These are phyloP conservation scores for Plenodomus tracheiphilus DNA, from an alignment of 2,329 filamentous ascomycete species.

Conservation along the genomic window DNA sequence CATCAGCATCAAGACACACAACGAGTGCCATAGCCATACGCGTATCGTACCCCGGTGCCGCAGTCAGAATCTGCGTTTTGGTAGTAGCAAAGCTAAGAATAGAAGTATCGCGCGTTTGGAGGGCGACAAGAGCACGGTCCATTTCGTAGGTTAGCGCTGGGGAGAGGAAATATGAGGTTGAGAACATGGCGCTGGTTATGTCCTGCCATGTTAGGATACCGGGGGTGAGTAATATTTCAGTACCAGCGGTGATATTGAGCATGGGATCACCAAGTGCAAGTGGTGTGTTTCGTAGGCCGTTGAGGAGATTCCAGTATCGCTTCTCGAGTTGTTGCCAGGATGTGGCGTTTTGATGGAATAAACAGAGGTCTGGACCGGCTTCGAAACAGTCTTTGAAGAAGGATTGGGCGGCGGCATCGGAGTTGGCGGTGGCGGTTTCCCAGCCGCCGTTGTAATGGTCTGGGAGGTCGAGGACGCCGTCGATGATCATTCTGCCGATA, in stretches of 20 bases:
- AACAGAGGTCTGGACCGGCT: slow-evolving; percentile 44
- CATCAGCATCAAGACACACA: slow-evolving; percentile 16
- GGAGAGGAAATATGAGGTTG: slow-evolving; percentile 1
- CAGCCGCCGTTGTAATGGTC: slow-evolving; percentile 52
- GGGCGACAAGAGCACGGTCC: not conserved
- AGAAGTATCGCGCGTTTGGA: slow-evolving; percentile 9
- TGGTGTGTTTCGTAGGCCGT: no score
- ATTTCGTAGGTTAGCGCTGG: not conserved
- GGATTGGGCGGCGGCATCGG: slow-evolving; percentile 57
- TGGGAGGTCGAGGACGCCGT: slow-evolving; percentile 46
- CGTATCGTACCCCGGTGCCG: not conserved
- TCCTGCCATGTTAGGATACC: slow-evolving; percentile 15
- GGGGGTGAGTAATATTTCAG: slow-evolving; percentile 1
- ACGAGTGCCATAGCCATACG: slow-evolving; percentile 8
- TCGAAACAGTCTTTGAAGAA: slow-evolving; percentile 60
- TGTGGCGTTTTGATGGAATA: slow-evolving; percentile 18
- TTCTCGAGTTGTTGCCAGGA: slow-evolving; percentile 15
- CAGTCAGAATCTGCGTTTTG: slow-evolving; percentile 5
- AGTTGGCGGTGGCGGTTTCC: slow-evolving; percentile 51
- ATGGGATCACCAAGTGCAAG: no score
- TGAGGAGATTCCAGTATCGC: slow-evolving; percentile 10
- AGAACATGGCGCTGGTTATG: slow-evolving; percentile 6
- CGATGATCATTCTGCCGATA: slow-evolving; percentile 48
- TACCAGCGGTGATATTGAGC: not conserved
- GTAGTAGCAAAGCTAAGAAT: not conserved